Evolutionary conservation across 148 eudicot genomes (phyloP).

Genomic region (Oxyria digyna): DNA sequence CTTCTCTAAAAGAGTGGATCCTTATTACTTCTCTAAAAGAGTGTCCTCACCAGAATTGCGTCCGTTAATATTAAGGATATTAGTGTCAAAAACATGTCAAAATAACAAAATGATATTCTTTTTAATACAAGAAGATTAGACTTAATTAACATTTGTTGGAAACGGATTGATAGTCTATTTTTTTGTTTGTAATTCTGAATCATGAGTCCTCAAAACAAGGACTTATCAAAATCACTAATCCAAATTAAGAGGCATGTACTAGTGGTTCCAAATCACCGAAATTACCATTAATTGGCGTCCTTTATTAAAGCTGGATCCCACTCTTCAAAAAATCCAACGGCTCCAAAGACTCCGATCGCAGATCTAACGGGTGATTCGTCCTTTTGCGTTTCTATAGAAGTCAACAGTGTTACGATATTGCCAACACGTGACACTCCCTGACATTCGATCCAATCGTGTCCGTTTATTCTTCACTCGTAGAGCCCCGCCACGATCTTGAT

Average conservation of each 20-base stretch:
- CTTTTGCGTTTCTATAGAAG: neutral
- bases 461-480: neutral
- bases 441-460: neutral
- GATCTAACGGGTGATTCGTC: neutral
- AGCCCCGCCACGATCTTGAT: neutral
- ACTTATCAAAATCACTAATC: neutral
- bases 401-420: neutral
- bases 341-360: neutral
- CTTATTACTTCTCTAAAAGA: too few species aligned
- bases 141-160: too few species aligned
- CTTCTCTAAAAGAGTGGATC: too few species aligned
- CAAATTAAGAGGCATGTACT: neutral
- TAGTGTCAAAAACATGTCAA: too few species aligned
- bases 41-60: too few species aligned
- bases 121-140: too few species aligned
- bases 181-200: neutral
- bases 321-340: neutral
- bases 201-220: neutral
- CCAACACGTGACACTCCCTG: neutral
- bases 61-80: too few species aligned
- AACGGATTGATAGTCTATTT: too few species aligned
- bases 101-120: too few species aligned
- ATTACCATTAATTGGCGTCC: neutral
- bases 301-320: neutral
- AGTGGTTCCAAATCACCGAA: conserved; percentile 3